Conservation (phyloP, 2,329 filamentous ascomycete species). For the Ceratocystis albifundus region DNA sequence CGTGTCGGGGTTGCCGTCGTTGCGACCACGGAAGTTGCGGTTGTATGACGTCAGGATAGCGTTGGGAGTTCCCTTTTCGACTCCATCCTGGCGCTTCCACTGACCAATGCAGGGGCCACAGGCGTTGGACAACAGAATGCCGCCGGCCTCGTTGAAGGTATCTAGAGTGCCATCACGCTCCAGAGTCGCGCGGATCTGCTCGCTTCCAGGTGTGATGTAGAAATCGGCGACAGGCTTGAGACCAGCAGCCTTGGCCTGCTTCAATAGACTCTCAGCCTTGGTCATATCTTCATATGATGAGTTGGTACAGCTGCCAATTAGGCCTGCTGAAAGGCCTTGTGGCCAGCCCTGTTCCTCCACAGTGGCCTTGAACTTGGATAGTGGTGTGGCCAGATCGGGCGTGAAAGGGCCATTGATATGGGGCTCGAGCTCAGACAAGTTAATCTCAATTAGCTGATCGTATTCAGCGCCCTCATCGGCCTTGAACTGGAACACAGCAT, state of each 20-base stretch:
- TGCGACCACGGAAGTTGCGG: constrained; percentile 93
- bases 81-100: constrained; percentile 83
- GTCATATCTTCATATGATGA: constrained; percentile 99
- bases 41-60: constrained; percentile 97
- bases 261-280: constrained; percentile 80
- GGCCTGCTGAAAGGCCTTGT: constrained; percentile 74
- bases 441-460: constrained; percentile 80
- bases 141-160: constrained; percentile 77
- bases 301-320: constrained; percentile 98
- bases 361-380: constrained; percentile 78
- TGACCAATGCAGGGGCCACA: constrained; percentile 91
- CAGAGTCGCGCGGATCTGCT: constrained; percentile 90
- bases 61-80: constrained; percentile 74
- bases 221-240: constrained; percentile 82
- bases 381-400: constrained; percentile 82
- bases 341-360: constrained; percentile 84
- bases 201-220: constrained; percentile 91
- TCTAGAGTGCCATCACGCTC: constrained; percentile 77
- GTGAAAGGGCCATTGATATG: constrained; percentile 97
- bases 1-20: constrained; percentile 89
- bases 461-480: constrained; percentile 77
- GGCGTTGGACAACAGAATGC: constrained; percentile 83
- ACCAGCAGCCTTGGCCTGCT: constrained; percentile 80
- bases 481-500: constrained; percentile 51
- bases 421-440: constrained; percentile 81